A percentile compares a stretch with the other conserved stretches of the same genome.
These are phyloP conservation scores for Saitozyma sp. DNA, from an alignment of 768 basidiomycete species.

Conservation along the genomic window DNA sequence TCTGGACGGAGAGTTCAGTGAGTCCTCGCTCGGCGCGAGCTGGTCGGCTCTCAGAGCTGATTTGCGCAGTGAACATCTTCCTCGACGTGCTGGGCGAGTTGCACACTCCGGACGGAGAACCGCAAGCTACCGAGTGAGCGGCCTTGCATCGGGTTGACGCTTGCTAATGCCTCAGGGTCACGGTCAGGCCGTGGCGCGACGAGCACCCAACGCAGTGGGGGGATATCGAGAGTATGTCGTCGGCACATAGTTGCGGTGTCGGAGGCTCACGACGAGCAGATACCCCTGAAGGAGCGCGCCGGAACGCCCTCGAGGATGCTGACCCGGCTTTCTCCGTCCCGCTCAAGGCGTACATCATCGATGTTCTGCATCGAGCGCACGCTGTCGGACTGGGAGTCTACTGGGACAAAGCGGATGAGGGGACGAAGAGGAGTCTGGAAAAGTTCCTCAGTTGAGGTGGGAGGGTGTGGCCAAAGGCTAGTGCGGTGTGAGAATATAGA, in stretches of 20 bases:
- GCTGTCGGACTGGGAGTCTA: constrained; percentile 42
- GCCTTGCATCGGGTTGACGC: neutral
- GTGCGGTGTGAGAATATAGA: no score
- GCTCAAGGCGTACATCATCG: constrained; percentile 35
- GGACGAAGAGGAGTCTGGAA: constrained; percentile 36
- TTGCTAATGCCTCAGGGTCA: constrained; percentile 22
- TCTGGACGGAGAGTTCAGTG: constrained; percentile 50
- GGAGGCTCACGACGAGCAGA: constrained; percentile 8
- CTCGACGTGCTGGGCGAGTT: constrained; percentile 50
- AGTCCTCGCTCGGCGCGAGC: constrained; percentile 11
- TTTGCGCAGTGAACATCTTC: constrained; percentile 46
- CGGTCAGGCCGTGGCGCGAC: constrained; percentile 30
- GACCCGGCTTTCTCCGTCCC: constrained; percentile 37
- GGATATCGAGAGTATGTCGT: constrained; percentile 32
- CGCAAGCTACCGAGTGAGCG: constrained; percentile 31
- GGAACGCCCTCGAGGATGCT: constrained; percentile 28
- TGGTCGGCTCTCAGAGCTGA: constrained; percentile 4
- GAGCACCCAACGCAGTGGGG: constrained; percentile 24
- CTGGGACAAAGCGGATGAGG: constrained; percentile 49
- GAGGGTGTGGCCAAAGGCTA: no score
- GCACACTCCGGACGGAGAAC: constrained; percentile 30
- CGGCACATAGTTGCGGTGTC: neutral
- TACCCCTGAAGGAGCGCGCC: constrained; percentile 36
- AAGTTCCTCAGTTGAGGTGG: constrained; percentile 14
- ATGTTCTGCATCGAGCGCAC: constrained; percentile 32